These are phyloP conservation scores for Blumeriella jaapii DNA, from an alignment of 2,329 filamentous ascomycete genomes.

Conservation along the genomic window DNA sequence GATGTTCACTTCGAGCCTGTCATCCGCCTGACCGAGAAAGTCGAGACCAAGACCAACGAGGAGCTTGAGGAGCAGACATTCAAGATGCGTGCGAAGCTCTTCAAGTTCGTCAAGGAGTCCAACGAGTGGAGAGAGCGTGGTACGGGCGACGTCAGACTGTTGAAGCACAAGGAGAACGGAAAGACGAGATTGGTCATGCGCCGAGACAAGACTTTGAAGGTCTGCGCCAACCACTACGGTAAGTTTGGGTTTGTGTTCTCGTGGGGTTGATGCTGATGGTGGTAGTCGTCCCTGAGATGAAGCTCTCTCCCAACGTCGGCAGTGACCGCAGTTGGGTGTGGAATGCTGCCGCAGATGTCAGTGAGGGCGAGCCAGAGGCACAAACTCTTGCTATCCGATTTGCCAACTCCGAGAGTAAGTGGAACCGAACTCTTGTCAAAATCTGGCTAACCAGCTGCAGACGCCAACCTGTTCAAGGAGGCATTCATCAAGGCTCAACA, in stretches of 20 bases:
- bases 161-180: constrained; percentile 98
- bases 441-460: constrained; percentile 37
- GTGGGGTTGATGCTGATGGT: constrained; percentile 12
- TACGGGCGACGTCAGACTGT: constrained; percentile 86
- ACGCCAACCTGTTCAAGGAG: constrained; percentile 96
- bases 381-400: constrained; percentile 95
- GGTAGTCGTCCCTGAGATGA: constrained; percentile 76
- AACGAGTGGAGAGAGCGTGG: constrained; percentile 99
- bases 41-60: constrained; percentile 96
- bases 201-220: constrained; percentile 98
- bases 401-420: constrained; percentile 91
- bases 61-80: constrained; percentile 94
- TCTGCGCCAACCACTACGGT: constrained; percentile 99
- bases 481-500: constrained; percentile 93
- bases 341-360: constrained; percentile 96
- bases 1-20: constrained; percentile 97
- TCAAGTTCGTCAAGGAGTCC: constrained; percentile 87
- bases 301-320: constrained; percentile 93
- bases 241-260: constrained; percentile 29
- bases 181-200: constrained; percentile 98
- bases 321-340: constrained; percentile 99
- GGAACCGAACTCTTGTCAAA: neutral
- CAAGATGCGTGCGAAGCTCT: constrained; percentile 99
- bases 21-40: constrained; percentile 89
- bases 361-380: constrained; percentile 93